A percentile compares a stretch with the other conserved stretches of the same genome.
Conservation (phyloP, 2,329 filamentous ascomycete genomes). For the Orbilia javanica region DNA sequence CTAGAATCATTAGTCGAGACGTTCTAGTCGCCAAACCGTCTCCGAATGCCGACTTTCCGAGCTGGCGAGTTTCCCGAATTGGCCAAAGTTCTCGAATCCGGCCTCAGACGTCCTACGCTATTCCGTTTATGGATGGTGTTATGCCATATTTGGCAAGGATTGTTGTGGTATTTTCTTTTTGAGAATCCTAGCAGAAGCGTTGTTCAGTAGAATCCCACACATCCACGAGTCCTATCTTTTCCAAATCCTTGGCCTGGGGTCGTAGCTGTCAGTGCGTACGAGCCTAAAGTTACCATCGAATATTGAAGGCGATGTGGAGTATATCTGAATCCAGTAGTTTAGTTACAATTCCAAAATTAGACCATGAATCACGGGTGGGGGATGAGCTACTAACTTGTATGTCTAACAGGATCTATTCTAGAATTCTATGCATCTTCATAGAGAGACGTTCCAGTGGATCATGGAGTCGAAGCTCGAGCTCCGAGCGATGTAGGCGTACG, state of each 20-base stretch:
- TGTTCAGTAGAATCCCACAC: neutral
- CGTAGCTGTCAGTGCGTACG: too few species aligned
- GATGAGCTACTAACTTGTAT: too few species aligned
- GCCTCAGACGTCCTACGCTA: neutral
- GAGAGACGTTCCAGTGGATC: too few species aligned
- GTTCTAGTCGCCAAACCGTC: neutral
- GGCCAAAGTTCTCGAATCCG: neutral
- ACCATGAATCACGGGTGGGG: neutral
- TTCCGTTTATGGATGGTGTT: neutral
- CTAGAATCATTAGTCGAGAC: neutral
- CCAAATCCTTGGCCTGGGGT: too few species aligned
- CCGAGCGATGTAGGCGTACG: too few species aligned
- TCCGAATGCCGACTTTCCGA: neutral
- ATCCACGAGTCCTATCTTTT: too few species aligned
- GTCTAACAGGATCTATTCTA: too few species aligned
- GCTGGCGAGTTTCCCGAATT: neutral
- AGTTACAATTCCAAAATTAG: neutral
- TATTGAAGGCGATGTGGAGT: neutral
- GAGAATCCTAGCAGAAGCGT: neutral
- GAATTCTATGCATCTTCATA: too few species aligned
- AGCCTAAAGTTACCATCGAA: too few species aligned
- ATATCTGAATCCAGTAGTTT: neutral
- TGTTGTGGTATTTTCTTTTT: neutral
- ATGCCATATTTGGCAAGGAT: neutral
- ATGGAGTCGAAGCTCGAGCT: too few species aligned